phyloP scores from a whole-genome alignment of 306 rosid species.

The Lithocarpus polystachyus region DNA sequence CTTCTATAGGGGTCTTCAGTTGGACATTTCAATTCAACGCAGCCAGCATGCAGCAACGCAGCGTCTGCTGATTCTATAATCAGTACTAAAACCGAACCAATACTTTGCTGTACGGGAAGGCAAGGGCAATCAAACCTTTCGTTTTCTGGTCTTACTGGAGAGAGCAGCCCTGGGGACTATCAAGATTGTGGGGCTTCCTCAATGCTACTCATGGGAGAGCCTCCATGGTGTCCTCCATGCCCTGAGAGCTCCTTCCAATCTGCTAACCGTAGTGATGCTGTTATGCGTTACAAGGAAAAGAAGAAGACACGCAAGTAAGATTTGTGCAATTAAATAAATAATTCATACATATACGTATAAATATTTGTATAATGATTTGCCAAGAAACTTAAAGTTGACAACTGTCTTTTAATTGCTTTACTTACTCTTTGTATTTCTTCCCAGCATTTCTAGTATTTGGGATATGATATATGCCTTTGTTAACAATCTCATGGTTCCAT shows the following conservation, averaged over 20 bases:
- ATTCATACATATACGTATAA: not conserved
- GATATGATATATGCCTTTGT: not conserved
- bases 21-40: slow-evolving; percentile 42
- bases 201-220: slow-evolving; percentile 82
- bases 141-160: slow-evolving; percentile 72
- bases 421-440: not conserved
- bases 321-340: not conserved
- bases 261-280: slow-evolving; percentile 82
- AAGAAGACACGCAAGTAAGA: slow-evolving; percentile 86
- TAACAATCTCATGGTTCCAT: not conserved
- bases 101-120: slow-evolving; percentile 44
- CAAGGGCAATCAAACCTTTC: slow-evolving; percentile 70
- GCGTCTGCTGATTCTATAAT: slow-evolving; percentile 79
- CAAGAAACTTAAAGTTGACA: not conserved
- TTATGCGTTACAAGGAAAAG: slow-evolving; percentile 96
- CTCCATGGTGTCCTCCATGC: slow-evolving; percentile 84
- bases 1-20: slow-evolving; percentile 52
- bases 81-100: slow-evolving; percentile 81
- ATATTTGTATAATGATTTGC: not conserved
- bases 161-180: slow-evolving; percentile 59
- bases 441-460: not conserved
- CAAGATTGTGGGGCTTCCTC: slow-evolving; percentile 91
- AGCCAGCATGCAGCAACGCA: slow-evolving; percentile 70
- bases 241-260: slow-evolving; percentile 67
- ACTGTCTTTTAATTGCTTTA: slow-evolving; percentile 12